These are phyloP conservation scores for Gliomastix tumulicola DNA, from an alignment of 2,329 filamentous ascomycete species.

Conservation along the genomic window DNA sequence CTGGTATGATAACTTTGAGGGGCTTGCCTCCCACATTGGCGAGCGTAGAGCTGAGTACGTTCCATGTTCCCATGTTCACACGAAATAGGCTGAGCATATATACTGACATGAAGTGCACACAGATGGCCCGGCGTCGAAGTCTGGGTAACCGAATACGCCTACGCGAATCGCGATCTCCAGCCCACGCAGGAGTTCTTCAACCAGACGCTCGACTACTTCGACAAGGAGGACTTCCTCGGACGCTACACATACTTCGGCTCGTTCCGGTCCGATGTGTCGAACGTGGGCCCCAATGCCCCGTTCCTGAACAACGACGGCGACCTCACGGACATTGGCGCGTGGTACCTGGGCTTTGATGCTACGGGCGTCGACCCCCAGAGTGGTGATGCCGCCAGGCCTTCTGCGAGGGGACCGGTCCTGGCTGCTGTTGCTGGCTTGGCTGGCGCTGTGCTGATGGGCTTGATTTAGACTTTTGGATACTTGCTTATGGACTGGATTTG, in stretches of 20 bases:
- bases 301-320: conserved; percentile 63
- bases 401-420: not conserved
- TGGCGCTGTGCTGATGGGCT: too few relatives aligned
- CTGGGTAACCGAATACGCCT: conserved; percentile 76
- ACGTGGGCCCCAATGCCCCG: conserved; percentile 65
- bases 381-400: not conserved
- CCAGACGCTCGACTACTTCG: conserved; percentile 57
- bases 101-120: not conserved
- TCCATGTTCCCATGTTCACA: not conserved
- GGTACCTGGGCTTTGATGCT: conserved; percentile 59
- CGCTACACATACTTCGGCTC: conserved; percentile 72
- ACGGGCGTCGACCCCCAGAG: conserved; percentile 33
- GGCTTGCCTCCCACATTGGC: conserved; percentile 60
- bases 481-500: too few relatives aligned
- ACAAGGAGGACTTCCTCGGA: conserved; percentile 46
- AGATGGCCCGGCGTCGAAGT: conserved; percentile 56
- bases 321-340: conserved; percentile 68
- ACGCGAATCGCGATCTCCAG: conserved; percentile 45
- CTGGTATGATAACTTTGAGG: conserved; percentile 65
- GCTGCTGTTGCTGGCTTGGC: not conserved
- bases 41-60: conserved; percentile 30
- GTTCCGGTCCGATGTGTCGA: conserved; percentile 63
- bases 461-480: too few relatives aligned
- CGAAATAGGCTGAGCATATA: not conserved
- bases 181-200: conserved; percentile 64